Evolutionary conservation across 768 basidiomycete species (phyloP).

Genomic region (Coprinopsis strossmayeri): DNA sequence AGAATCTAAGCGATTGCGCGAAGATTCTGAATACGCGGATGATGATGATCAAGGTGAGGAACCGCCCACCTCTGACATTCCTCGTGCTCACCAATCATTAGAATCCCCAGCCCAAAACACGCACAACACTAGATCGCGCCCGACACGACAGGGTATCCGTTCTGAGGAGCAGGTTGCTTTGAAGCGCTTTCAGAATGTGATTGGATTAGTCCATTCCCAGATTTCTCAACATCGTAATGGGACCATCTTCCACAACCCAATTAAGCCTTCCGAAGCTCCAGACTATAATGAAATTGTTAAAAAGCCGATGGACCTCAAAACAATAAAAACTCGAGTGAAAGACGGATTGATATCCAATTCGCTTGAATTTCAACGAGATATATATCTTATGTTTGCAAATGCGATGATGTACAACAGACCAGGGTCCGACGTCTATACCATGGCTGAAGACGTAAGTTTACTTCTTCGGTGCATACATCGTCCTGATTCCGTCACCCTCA

Average conservation of each 20-base stretch:
- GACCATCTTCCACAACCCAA: constrained; percentile 86
- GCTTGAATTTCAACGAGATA: constrained; percentile 84
- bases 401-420: constrained; percentile 96
- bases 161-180: constrained; percentile 44
- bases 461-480: background rate
- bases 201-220: constrained; percentile 72
- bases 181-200: constrained; percentile 77
- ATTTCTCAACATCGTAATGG: constrained; percentile 85
- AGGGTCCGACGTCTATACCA: constrained; percentile 76
- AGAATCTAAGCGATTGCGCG: constrained; percentile 54
- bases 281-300: constrained; percentile 91
- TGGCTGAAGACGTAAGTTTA: constrained; percentile 81
- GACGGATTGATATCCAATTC: constrained; percentile 78
- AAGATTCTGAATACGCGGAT: constrained; percentile 60
- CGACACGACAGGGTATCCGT: constrained; percentile 18
- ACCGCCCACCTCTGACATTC: background rate
- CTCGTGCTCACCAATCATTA: constrained; percentile 5
- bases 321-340: constrained; percentile 79
- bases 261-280: constrained; percentile 81
- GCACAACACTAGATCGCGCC: constrained; percentile 25
- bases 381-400: constrained; percentile 93
- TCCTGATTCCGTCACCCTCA: constrained; percentile 16
- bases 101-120: constrained; percentile 21
- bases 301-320: constrained; percentile 94
- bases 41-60: constrained; percentile 51